A percentile compares a stretch with the other conserved stretches of the same genome.
phyloP scores from a whole-genome alignment of 2,329 filamentous ascomycete species.

The Epichloe sp. region DNA sequence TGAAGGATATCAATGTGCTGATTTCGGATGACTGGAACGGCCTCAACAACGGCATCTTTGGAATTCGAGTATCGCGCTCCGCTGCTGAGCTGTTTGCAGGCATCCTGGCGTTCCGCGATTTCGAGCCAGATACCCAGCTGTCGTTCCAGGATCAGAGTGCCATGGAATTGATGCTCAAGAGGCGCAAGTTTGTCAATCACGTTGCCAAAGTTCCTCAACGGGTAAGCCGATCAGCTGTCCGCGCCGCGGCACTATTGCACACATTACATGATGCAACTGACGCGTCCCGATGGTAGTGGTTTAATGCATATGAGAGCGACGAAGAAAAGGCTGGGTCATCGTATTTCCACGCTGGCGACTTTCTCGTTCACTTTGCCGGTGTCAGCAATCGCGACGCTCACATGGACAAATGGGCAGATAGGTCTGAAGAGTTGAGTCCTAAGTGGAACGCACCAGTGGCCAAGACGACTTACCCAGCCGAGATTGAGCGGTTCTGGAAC shows the following conservation, averaged over 20 bases:
- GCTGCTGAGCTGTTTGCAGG: constrained; percentile 9
- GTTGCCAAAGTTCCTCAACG: constrained; percentile 8
- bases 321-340: background rate
- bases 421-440: background rate
- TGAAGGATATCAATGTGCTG: background rate
- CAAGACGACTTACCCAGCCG: background rate
- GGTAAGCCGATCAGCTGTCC: background rate
- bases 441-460: constrained; percentile 2
- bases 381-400: background rate
- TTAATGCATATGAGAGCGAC: constrained; percentile 8
- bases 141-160: constrained; percentile 10
- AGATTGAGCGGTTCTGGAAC: constrained; percentile 1
- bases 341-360: constrained; percentile 7
- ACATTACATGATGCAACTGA: no score
- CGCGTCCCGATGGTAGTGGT: constrained; percentile 5
- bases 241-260: background rate
- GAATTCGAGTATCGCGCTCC: constrained; percentile 9
- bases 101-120: constrained; percentile 8
- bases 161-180: constrained; percentile 8
- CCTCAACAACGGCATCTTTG: constrained; percentile 7
- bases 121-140: constrained; percentile 6
- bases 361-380: constrained; percentile 11
- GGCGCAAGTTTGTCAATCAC: constrained; percentile 5
- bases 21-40: constrained; percentile 4
- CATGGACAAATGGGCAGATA: constrained; percentile 2